Evolutionary conservation across 1,139 yeast genomes (phyloP), one percentile per base, ranked within the genome.

Genomic region (Suhomyces chickasaworum): DNA sequence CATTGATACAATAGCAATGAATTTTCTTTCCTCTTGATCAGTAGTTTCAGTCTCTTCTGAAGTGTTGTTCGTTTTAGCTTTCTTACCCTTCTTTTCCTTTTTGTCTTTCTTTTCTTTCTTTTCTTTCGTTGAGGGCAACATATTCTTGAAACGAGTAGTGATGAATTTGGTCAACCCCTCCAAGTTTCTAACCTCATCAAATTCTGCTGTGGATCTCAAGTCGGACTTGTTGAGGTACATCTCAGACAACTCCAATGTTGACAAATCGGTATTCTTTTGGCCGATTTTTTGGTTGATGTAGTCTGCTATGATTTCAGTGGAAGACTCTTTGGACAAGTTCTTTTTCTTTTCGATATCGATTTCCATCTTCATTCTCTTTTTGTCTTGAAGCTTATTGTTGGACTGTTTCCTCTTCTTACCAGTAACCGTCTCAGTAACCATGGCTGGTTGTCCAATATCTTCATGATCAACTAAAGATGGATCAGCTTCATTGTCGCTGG

Each of bases 221-320:
- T 69, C 73, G 7, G 60, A 54, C 53, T 78, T 76, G 51, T 72
- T 73, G 37, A 86, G 68, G 52, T 79, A 79, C 42, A 75, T 58
- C 39, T 85, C 93, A 12, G 78, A 64, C 48, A 86, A 71, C 55
- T 86, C 93, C 42, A 86, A 68, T 2, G 83, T 73, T 1, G 89
- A 78, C 27, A 86, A 68, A 49, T 84, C 81, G 16, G 80, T 72
- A 59, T 82, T 72, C 52, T 71, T 71, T 46, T 71, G 73, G 35
- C 80, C 66, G 31, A 84, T 72, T 55, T 75, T 73, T 34, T 71
- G 63, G 41, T 84, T 82, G 39, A 86, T 66, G 55, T 66, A 81
- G 52, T 86, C 91, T 1, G 83, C 78, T 41, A 86, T 80, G 30
- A 77, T 63, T 18, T 80, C 84, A 0, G 85, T 69, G 2, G 78